Evolutionary conservation across 768 basidiomycete species (phyloP), one percentile per base, ranked within the genome.

Genomic region (Terana coerulea): DNA sequence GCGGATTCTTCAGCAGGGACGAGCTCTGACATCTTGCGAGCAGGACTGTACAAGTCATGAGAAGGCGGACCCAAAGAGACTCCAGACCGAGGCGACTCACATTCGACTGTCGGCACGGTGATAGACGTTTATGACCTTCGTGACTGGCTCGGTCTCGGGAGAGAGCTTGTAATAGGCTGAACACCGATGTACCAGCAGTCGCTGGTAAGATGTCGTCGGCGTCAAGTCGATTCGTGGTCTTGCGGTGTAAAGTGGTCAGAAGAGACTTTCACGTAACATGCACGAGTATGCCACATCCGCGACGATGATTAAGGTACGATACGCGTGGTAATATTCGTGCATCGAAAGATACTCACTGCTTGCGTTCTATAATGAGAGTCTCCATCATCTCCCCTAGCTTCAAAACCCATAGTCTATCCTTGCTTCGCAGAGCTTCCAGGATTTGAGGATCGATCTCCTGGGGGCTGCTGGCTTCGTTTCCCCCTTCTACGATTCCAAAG

Each of bases 361-460:
- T 81, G 61, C 76, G 80, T 65, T 91, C 89, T 53, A 69, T 77
- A 61, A 93, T 88, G 64, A 93, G 76, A 45, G 71, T 69, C 71
- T 93, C 91, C 80, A 93, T 88, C 58, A 73, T 75, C 72, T 93
- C 91, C 52, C 88, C 91, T n/a, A 93, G 78, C 74, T 88, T 91
- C 61, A 93, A 72, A 41, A 93, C 89, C 67, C 84, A 93, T 55
- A 93, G 76, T 64, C 91, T 78, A 68, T 93, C 91, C 72, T 93
- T 93, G 76, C 84, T 85, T 68, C 76, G 81, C 57, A 93, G 85
- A 19, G 91, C 91, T 66, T 93, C 90, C 61, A 92, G 62, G 60
- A 93, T 90, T 67, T 86, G 84, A 9, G 80, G 76, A 73, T 92
- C 90, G 57, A 83, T 37, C 11, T 63, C 61, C 17, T 53, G 11